phyloP scores from a whole-genome alignment of 2,329 filamentous ascomycete genomes.

The Aspergillus tubingensis region DNA sequence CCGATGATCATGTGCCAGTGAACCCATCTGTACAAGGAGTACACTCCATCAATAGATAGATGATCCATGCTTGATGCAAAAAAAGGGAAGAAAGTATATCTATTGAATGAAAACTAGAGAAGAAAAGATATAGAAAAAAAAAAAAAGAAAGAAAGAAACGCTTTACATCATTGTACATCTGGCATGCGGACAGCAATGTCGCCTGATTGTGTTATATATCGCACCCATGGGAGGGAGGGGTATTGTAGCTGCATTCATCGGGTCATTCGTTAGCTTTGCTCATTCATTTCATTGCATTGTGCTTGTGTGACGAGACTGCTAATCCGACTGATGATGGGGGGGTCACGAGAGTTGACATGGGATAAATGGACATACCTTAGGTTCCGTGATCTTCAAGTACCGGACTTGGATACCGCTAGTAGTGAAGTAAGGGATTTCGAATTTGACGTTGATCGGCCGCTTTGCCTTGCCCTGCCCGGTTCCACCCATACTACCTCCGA shows the following conservation, averaged over 20 bases:
- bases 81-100: not conserved
- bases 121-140: constrained; percentile 5
- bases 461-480: constrained; percentile 85
- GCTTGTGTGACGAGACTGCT: not conserved
- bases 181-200: constrained; percentile 94
- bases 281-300: not conserved
- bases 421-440: constrained; percentile 99
- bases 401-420: constrained; percentile 97
- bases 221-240: constrained; percentile 92
- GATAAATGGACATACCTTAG: constrained; percentile 71
- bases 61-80: no score
- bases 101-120: constrained; percentile 11
- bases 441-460: constrained; percentile 97
- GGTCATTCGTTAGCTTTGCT: not conserved
- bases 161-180: constrained; percentile 69
- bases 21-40: not conserved
- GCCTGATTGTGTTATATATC: constrained; percentile 97
- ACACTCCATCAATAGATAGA: not conserved
- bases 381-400: constrained; percentile 98
- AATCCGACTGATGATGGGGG: not conserved
- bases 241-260: constrained; percentile 76
- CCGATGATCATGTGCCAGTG: no score
- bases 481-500: constrained; percentile 95
- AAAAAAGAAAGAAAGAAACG: constrained; percentile 13
- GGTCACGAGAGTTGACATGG: not conserved